Evolutionary conservation across 2,329 filamentous ascomycete genomes (phyloP), one percentile per base, ranked within the genome.

Genomic region (Stachybotrys elegans): DNA sequence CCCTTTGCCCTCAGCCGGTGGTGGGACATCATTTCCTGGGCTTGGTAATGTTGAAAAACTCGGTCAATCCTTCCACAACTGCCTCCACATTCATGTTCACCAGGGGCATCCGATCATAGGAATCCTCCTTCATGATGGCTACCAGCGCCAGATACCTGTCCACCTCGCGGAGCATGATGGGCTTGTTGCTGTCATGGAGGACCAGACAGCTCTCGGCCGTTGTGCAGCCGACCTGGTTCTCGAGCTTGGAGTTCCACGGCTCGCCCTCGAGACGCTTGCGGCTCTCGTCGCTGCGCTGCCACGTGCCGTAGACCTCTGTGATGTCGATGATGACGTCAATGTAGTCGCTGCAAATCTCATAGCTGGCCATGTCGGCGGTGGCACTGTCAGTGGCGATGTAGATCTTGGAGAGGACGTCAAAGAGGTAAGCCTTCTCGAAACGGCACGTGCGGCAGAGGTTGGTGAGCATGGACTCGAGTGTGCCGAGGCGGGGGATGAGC

Each of bases 251-350:
- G 48, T 74, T 76, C 76, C 79, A 82, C 1, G 78, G 78, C 40
- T 76, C 70, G 2, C 72, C 78, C 60, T 84, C 81, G 6, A 84
- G 70, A 19, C 65, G 63, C 41, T 75, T 71, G 21, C 74, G 72
- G 49, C 79, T 78, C 17, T 73, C 69, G 20, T 75, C 69, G 22
- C 74, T 73, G 7, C 81, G 73, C 40, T 73, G 69, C 78, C 83
- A 97, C 37, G 73, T 78, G 43, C 91, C 92, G 60, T 96, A 98
- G 31, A 98, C 85, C 61, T 97, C 92, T 22, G 89, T 93, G 43
- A 97, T 86, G 62, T 98, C 93, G 46, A 97, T 92, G 49, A 98
- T 95, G 48, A 97, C 90, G 63, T 98, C 93, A 55, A 98, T 96
- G 62, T 95, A 97, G 62, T 98, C 93, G 40, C 89, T 95, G 70